Evolutionary conservation across 2,329 filamentous ascomycete species (phyloP).

Genomic region (Trichoderma guizhouense): DNA sequence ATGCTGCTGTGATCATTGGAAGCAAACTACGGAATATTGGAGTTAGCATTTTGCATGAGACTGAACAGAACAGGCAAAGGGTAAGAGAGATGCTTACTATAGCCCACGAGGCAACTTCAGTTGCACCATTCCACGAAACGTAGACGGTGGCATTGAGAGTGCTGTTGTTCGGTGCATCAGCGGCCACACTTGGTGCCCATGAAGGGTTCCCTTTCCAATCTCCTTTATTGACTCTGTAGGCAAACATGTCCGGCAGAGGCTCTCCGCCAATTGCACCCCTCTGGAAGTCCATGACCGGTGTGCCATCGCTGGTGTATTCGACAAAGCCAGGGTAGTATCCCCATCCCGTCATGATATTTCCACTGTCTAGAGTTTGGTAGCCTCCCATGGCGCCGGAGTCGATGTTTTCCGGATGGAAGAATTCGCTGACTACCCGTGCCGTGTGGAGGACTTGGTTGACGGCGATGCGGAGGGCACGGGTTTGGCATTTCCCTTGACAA

Average conservation of each 20-base stretch:
- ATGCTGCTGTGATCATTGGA: slow-evolving; percentile 1
- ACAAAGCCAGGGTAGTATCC: neutral
- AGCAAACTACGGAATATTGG: neutral
- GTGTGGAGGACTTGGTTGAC: neutral
- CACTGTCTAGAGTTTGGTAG: neutral
- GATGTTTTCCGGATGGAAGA: neutral
- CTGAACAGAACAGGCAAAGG: no score
- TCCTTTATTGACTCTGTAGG: slow-evolving; percentile 6
- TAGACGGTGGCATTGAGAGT: neutral
- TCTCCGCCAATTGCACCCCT: neutral
- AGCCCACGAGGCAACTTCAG: neutral
- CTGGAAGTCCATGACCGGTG: neutral
- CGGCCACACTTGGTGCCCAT: neutral
- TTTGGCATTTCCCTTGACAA: neutral
- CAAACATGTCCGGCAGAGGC: neutral
- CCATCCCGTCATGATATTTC: slow-evolving; percentile 4
- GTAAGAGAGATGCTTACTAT: neutral
- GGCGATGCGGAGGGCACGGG: neutral
- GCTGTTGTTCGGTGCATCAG: neutral
- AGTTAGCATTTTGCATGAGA: neutral
- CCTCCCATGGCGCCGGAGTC: slow-evolving; percentile 8
- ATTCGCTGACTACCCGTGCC: neutral
- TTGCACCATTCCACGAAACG: slow-evolving; percentile 4
- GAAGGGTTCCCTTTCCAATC: neutral
- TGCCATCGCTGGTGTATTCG: neutral